Evolutionary conservation across 2,329 filamentous ascomycete species (phyloP), one percentile per base, ranked within the genome.

Genomic region (Bipolaris sorokiniana): DNA sequence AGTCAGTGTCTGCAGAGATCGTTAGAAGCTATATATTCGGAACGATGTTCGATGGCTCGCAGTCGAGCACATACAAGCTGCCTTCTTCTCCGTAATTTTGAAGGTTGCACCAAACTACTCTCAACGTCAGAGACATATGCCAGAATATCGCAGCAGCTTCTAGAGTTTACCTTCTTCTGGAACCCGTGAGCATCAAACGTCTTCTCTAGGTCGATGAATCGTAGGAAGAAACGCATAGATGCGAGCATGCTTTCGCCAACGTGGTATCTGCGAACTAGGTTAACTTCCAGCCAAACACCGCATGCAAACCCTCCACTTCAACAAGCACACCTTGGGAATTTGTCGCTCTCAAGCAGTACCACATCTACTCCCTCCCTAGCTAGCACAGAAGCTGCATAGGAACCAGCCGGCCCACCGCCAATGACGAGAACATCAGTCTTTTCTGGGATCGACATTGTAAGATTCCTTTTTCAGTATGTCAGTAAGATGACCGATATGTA

Each of bases 321-420:
- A 6, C 23, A 26, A 26, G 23, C 44, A 18, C 44, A 60, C 58
- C 58, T 56, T 7, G 58, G 58, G 34, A 56, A 57, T 18, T 66
- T 74, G 7, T 82, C 80, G 1, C 76, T 76, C 54, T 82, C 81
- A 4, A 83, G 64, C 0, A 82, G 38, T 3, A 82, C 79, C 10
- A 68, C 65, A 46, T 81, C 77, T 11, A 83, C 63, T 2, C 78
- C 80, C 59, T 83, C 80, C 0, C 80, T 76, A 1, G 80, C 80
- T 5, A 83, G 65, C 0, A 64, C 76, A 0, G 75, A 60, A 5
- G 81, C 79, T 1, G 79, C 58, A 51, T 81, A 83, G 0, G 81
- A 82, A 2, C 81, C 80, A 0, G 64, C 79, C 5, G 80, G 81
- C 4, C 81, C 81, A 20, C 78, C 80, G 5, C 80, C 80, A 1